Base-by-base conservation (phyloP, 345 rosid genomes). In the Eucalyptus fibrosa region DNA sequence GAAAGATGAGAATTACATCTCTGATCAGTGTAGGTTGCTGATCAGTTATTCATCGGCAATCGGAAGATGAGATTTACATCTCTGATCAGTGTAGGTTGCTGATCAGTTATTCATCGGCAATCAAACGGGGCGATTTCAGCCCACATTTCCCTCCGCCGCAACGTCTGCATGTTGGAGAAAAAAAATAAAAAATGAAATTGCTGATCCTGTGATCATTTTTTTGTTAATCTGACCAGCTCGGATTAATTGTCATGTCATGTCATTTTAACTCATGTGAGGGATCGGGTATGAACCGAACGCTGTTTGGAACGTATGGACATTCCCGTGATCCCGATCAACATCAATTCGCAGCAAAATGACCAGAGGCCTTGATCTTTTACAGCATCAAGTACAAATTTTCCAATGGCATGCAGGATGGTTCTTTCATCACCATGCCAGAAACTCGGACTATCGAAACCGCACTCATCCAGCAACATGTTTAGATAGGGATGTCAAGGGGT, bases 301-400 rank as follows among this genome's bases (percentile, higher is more conserved):
- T 7, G 1, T 56, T 11, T 4, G 24, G 81, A 34, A 5, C 1
- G 24, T 7, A 0, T 53, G 59, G 11, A 69, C 19, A 56, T 56
- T 24, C 30, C 62, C 2, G 1, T 8, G 3, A 56, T 56, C 59
- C 11, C 59, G 59, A 53, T 19, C 59, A 8, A 53, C 26, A 53
- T 53, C 24, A 19, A 19, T 53, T 0, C 11, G 5, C 26, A 53
- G 30, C 3, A 7, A 56, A 56, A 24, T 24, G 30, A 56, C 7
- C 30, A 56, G 14, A 24, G 12, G 62, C 62, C 28, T 56, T 69
- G 42, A 9, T 18, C 24, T 53, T 69, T 69, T 69, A 10, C 30
- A 24, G 10, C 80, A 69, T 69, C 37, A 69, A 69, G 42, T 69
- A 2, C 2, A 0, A 34, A 67, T 32, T 67, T n/a, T 5, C 4